Evolutionary conservation across 768 basidiomycete genomes (phyloP), one percentile per base, ranked within the genome.

Genomic region (Tylopilus plumbeoviolaceoides): DNA sequence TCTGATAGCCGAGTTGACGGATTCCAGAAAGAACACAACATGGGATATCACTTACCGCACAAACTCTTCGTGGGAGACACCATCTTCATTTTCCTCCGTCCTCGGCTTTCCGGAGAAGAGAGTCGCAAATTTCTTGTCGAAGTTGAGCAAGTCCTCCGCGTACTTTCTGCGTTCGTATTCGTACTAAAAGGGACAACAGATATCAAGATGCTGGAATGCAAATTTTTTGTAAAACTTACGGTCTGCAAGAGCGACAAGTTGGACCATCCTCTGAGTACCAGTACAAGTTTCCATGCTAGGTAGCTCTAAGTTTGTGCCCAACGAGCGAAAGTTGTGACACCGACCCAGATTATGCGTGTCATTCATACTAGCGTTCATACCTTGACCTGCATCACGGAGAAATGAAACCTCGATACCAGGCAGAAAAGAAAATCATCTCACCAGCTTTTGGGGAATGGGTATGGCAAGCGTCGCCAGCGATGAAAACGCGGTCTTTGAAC

Each of bases 381-480:
- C 48, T 40, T 49, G 48, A 21, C 48, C 48, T 49, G 17, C 7
- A 28, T n/a, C 38, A 39, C 5, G 23, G n/a, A 48, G 7, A 8
- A 9, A 27, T 15, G 7, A 48, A 14, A 9, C 12, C n/a, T 5
- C 7, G 11, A 21, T 30, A 20, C 25, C 36, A 7, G n/a, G 38
- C 7, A 65, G 44, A 18, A 11, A 38, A 7, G 14, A 1, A 15
- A 33, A 44, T 1, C 3, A 7, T 45, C 71, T 39, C 40, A 81
- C 83, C 81, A 56, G 80, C 82, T 70, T 85, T 85, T 0, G 82
- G 82, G 0, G 80, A 84, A 65, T 83, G 82, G 2, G 82, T 84
- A 62, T 83, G 84, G 51, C 84, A 87, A 0, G 85, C 87, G 63
- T 89, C 87, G 0, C 88, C 88, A 2, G 81, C 84, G 48, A 91